Conservation (phyloP, 208 protist genomes). For the Crithidia expoeki region DNA sequence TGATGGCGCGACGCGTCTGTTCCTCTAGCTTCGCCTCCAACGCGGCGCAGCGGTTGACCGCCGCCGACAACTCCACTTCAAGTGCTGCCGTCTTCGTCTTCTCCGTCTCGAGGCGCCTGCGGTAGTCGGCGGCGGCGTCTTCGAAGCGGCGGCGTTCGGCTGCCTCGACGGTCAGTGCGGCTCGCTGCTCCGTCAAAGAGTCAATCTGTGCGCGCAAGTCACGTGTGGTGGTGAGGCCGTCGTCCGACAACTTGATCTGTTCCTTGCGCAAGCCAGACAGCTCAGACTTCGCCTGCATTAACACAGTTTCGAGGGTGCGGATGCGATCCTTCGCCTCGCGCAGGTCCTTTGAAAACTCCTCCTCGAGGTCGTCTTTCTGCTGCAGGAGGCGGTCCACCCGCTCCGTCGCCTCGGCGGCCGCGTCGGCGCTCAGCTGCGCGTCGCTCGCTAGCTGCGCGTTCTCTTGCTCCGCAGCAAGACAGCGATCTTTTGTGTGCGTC, state of each 20-base stretch:
- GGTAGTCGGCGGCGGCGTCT: conserved; percentile 49
- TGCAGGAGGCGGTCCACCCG: conserved; percentile 56
- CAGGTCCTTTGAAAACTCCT: conserved; percentile 65
- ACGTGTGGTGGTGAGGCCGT: conserved; percentile 35
- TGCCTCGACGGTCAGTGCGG: conserved; percentile 29
- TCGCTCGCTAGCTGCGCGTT: conserved; percentile 54
- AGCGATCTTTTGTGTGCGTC: conserved; percentile 31
- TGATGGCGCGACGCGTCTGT: conserved; percentile 56
- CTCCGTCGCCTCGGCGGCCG: conserved; percentile 54
- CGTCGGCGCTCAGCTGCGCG: conserved; percentile 42
- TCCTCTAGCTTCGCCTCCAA: conserved; percentile 79
- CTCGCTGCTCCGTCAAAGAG: conserved; percentile 46
- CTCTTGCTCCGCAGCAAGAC: conserved; percentile 55
- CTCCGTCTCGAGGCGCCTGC: conserved; percentile 43
- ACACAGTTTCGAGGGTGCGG: conserved; percentile 46
- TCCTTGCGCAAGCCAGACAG: conserved; percentile 52
- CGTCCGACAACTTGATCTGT: conserved; percentile 52
- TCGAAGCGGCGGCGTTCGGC: conserved; percentile 43
- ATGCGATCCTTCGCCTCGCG: conserved; percentile 61
- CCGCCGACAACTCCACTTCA: conserved; percentile 66
- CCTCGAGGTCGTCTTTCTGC: conserved; percentile 64
- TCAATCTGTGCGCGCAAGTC: conserved; percentile 60
- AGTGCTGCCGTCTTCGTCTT: conserved; percentile 56
- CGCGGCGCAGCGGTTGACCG: conserved; percentile 52
- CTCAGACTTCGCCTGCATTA: conserved; percentile 55